Evolutionary conservation across 495 filamentous ascomycete genomes (phyloP), one percentile per base, ranked within the genome.

Genomic region (Trichodelitschia bisporula): DNA sequence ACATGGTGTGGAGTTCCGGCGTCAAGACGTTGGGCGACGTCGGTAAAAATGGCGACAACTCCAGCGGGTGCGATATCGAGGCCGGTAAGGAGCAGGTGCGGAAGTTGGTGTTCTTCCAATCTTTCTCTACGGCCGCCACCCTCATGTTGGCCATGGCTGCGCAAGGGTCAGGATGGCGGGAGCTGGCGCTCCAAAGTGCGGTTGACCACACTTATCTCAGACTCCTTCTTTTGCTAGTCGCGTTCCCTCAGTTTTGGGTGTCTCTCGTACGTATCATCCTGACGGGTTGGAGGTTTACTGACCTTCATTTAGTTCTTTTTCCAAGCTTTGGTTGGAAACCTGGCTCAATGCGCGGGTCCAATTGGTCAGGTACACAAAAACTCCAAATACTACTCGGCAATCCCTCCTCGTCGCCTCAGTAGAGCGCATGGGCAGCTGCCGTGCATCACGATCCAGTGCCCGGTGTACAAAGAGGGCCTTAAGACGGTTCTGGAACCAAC

Each of bases 381-480:
- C 44, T 61, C 57, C 18, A 68, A 59, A 29, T 69, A 56, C 47
- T 74, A 62, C 43, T 72, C 67, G 15, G 69, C 61, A 16, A 46
- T 48, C 13, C 32, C 56, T 6, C 63, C 68, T 0, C 51, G 41
- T 4, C 54, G 62, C 14, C 47, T 69, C n/a, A 42, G 50, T 32
- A 50, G 57, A 15, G 47, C 29, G 19, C 21, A 24, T 24, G 21
- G 21, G n/a, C 6, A 24, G 21, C n/a, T 6, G 6, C 21, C 21
- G n/a, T n/a, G n/a, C n/a, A 6, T 24, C 6, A 24, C 72, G 3
- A 71, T 77, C 35, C 72, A 78, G 46, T 68, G 67, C 54, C 72
- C 72, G 4, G 69, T 78, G 1, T 78, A 76, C 52, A 78, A 73
- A 40, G 73, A 78, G 47, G 69, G 71, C 26, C 51, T 78, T 3